Conservation (phyloP, 768 basidiomycete species). For the Sarcodon sp. region DNA sequence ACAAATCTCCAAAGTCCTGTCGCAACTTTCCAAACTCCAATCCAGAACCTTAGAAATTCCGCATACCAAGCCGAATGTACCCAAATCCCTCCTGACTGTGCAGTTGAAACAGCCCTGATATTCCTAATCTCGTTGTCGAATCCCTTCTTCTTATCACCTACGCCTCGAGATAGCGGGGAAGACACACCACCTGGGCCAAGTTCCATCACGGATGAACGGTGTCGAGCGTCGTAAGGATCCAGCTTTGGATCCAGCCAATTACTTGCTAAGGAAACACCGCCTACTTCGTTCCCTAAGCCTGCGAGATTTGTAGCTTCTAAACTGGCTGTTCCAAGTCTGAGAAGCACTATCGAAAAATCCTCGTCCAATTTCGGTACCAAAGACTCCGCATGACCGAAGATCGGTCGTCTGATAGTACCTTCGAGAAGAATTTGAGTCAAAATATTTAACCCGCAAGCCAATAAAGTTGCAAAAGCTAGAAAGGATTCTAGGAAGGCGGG, state of each 20-base stretch:
- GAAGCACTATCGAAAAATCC: slow-evolving; percentile 58
- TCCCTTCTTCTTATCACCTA: slow-evolving; percentile 20
- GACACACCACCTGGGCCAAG: slow-evolving; percentile 30
- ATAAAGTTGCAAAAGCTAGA: slow-evolving; percentile 39
- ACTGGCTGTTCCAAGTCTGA: slow-evolving; percentile 63
- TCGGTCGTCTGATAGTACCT: slow-evolving; percentile 42
- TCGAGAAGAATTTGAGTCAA: slow-evolving; percentile 55
- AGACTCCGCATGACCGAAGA: slow-evolving; percentile 35
- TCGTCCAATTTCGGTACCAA: slow-evolving; percentile 48
- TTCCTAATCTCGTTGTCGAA: slow-evolving; percentile 38
- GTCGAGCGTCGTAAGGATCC: slow-evolving; percentile 3
- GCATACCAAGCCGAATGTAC: slow-evolving; percentile 22
- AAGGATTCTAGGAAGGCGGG: slow-evolving; percentile 61
- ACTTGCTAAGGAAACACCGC: slow-evolving; percentile 25
- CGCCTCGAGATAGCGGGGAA: slow-evolving; percentile 14
- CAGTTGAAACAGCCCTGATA: slow-evolving; percentile 19
- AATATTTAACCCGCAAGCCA: slow-evolving; percentile 48
- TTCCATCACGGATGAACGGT: slow-evolving; percentile 17
- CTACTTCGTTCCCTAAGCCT: slow-evolving; percentile 67
- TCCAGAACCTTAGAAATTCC: slow-evolving; percentile 21
- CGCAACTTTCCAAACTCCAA: slow-evolving; percentile 7
- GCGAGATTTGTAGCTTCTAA: slow-evolving; percentile 62
- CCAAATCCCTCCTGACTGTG: slow-evolving; percentile 23
- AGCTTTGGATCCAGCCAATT: not conserved
- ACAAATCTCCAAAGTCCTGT: not conserved